A percentile compares a stretch with the other conserved stretches of the same genome.
Evolutionary conservation across 2,329 filamentous ascomycete species (phyloP).

Genomic region (Pseudogymnoascus sp.): DNA sequence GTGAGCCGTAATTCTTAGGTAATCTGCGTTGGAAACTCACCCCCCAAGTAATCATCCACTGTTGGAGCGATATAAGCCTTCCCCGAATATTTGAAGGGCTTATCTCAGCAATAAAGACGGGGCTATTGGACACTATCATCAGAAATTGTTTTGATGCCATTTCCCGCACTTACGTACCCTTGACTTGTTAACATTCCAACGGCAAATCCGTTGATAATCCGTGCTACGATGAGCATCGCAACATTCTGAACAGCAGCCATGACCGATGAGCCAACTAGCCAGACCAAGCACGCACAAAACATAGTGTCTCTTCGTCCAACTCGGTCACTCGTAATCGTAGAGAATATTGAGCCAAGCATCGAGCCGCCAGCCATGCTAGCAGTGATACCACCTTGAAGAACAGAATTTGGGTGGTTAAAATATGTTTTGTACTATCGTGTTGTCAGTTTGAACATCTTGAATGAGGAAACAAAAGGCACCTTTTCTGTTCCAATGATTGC

Average conservation of each 20-base stretch:
- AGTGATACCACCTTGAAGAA: slow-evolving; percentile 37
- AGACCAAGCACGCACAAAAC: slow-evolving; percentile 37
- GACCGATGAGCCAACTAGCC: slow-evolving; percentile 38
- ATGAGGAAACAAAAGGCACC: neutral
- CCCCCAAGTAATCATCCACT: slow-evolving; percentile 41
- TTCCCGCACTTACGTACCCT: slow-evolving; percentile 30
- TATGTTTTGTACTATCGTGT: neutral
- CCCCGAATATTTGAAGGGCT: slow-evolving; percentile 35
- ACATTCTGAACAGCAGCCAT: slow-evolving; percentile 50
- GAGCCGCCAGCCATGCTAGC: slow-evolving; percentile 42
- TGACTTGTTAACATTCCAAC: slow-evolving; percentile 68
- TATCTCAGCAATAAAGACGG: slow-evolving; percentile 61
- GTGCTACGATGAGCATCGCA: slow-evolving; percentile 58
- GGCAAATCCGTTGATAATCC: slow-evolving; percentile 61
- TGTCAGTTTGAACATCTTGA: neutral
- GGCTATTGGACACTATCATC: slow-evolving; percentile 23
- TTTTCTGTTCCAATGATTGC: slow-evolving; percentile 40
- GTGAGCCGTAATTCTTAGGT: neutral
- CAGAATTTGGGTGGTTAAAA: neutral
- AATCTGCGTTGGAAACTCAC: neutral
- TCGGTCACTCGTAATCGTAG: slow-evolving; percentile 38
- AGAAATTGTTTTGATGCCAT: neutral
- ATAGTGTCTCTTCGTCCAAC: slow-evolving; percentile 39
- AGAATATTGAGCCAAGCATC: slow-evolving; percentile 38
- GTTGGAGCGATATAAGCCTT: slow-evolving; percentile 37